Evolutionary conservation across 495 filamentous ascomycete species (phyloP), one percentile per base, ranked within the genome.

Genomic region (Xylaria telfairii): DNA sequence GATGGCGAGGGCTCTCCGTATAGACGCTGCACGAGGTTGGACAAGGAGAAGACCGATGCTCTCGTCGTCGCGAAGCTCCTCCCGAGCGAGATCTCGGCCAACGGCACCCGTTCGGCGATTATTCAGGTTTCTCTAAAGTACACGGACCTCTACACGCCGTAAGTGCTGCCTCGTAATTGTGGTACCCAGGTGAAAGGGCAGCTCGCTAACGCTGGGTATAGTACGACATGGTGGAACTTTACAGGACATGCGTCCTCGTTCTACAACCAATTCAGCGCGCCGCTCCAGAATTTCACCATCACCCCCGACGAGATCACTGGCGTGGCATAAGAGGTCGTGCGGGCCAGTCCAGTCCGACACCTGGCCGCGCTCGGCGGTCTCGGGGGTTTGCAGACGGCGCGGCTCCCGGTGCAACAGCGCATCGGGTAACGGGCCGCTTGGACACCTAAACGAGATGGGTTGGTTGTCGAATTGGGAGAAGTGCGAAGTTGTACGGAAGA

Each of bases 201-300:
- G 39, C 15, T 37, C 41, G 68, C 68, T 70, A 59, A 70, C 61
- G 30, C 49, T 42, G 24, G 49, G 30, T n/a, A 68, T 44, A 70
- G 68, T 65, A 70, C 76, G 34, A 77, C 76, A 10, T 78, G 76
- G 76, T 78, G 76, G 76, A 78, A 78, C 68, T 77, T 70, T 60
- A 78, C 76, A n/a, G 76, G 76, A 41, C 70, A 74, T 65, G 76
- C 76, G 44, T 69, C 67, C 24, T 67, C 76, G 37, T 57, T 65
- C 63, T 78, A 78, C 70, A 78, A 78, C 76, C 63, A 75, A 47
- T 63, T 66, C 60, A 39, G 28, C 19, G 69, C 71, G 49, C 70
- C 74, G 57, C 54, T 54, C n/a, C 67, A 75, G 70, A 76, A 73
- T 60, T 78, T 78, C 47, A 78, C 76, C 17, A 78, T 78, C 67